phyloP scores from a whole-genome alignment of 441 rosid species.

The Metrosideros polymorpha region DNA sequence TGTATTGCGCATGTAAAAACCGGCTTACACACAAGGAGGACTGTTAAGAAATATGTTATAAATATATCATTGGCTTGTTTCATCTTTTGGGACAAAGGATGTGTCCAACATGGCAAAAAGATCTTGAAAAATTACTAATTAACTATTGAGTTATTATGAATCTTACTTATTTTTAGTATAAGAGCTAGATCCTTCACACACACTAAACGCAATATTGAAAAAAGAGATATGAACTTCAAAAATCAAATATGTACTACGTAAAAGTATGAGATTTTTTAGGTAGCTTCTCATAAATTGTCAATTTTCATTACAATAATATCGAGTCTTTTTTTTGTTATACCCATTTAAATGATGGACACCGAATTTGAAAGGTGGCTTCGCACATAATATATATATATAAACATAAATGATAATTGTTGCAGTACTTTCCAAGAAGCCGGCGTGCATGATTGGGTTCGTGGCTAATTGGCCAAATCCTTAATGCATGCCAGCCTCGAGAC shows the following conservation, averaged over 20 bases:
- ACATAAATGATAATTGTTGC: neutral
- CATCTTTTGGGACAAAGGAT: neutral
- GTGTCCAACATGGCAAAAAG: neutral
- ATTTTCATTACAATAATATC: neutral
- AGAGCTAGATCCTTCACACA: neutral
- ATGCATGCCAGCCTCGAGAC: neutral
- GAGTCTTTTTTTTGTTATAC: neutral
- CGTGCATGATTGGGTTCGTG: neutral
- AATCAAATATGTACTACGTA: neutral
- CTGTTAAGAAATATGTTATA: neutral
- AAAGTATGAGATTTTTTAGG: neutral
- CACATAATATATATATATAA: neutral
- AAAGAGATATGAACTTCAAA: neutral
- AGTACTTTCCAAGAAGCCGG: neutral
- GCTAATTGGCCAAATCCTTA: neutral
- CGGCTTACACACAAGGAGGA: neutral
- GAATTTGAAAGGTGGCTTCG: neutral
- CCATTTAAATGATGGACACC: neutral
- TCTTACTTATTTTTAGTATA: neutral
- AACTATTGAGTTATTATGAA: neutral
- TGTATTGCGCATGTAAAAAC: neutral
- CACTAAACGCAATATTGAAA: neutral
- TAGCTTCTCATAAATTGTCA: neutral
- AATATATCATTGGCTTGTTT: neutral
- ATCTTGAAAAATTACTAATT: neutral